Evolutionary conservation across 768 basidiomycete genomes (phyloP), one percentile per base, ranked within the genome.

Genomic region (Lanmaoa pseudosensibilis): DNA sequence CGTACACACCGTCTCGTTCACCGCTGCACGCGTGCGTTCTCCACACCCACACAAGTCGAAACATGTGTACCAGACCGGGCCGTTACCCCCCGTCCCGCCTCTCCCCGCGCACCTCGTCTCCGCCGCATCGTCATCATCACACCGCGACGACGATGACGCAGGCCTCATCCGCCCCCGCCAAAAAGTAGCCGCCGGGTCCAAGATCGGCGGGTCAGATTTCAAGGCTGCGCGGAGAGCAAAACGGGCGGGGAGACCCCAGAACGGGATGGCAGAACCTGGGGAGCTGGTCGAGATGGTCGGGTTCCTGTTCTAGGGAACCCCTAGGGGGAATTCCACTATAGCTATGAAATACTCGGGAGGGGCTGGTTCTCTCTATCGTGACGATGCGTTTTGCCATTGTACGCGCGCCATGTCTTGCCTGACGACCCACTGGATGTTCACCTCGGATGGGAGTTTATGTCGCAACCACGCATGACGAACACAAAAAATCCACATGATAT

Each of bases 271-370:
- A 0, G 64, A 65, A 16, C 58, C 57, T 0, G 62, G 69, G 2
- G 62, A 69, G 52, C 5, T 62, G 50, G 32, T 72, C 12, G 69
- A 70, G 58, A 72, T 72, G 70, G 61, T 72, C 5, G 70, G 70
- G 7, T 72, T 72, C 50, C 11, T 64, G n/a, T 16, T 21, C 5
- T 23, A 23, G 4, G 1, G 15, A 13, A 3, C 0, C 23, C 16
- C 6, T 19, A 11, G 39, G 5, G 10, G 44, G 18, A 18, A 7
- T 19, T 43, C 8, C n/a, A n/a, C n/a, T n/a, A n/a, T n/a, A n/a
- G n/a, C n/a, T n/a, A n/a, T n/a, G n/a, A n/a, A n/a, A n/a, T n/a
- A n/a, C n/a, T n/a, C n/a, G n/a, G n/a, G n/a, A n/a, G 46, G 46
- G 46, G 46, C 46, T 47, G 46, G 46, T 47, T 13, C 32, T 32